phyloP scores from a whole-genome alignment of 208 protist genomes.

The Eutreptiella sp. region DNA sequence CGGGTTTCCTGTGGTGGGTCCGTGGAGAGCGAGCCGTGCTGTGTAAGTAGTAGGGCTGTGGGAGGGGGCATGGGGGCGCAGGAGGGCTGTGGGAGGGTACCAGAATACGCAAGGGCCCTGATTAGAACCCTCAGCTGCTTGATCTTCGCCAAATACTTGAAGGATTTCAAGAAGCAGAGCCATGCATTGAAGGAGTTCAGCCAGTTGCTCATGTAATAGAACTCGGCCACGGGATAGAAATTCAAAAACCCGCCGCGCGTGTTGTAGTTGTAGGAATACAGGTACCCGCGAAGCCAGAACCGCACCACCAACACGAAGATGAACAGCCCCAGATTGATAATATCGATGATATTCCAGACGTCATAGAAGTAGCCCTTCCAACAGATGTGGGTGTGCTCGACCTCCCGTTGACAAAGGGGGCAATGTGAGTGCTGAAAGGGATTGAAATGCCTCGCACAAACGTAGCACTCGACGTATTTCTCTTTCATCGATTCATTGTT shows the following conservation, averaged over 20 bases:
- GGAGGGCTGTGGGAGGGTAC: too few relatives aligned
- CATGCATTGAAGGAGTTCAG: constrained; percentile 5
- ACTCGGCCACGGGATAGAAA: constrained; percentile 12
- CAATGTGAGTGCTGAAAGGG: neutral
- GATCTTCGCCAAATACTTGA: constrained; percentile 13
- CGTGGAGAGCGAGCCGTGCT: too few relatives aligned
- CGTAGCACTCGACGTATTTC: too few relatives aligned
- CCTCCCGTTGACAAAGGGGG: constrained; percentile 11
- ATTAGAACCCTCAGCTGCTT: neutral
- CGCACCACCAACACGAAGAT: constrained; percentile 10
- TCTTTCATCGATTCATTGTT: too few relatives aligned
- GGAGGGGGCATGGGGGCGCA: too few relatives aligned
- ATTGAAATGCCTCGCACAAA: constrained; percentile 4
- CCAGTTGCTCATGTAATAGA: neutral
- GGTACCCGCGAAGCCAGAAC: constrained; percentile 10
- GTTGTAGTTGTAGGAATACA: neutral
- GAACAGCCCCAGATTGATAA: constrained; percentile 8
- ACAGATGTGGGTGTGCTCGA: constrained; percentile 6
- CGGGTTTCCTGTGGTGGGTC: too few relatives aligned
- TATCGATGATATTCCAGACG: constrained; percentile 19
- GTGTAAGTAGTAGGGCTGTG: too few relatives aligned
- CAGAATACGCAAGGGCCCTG: too few relatives aligned
- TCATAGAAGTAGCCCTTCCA: constrained; percentile 22
- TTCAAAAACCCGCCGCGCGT: constrained; percentile 3
- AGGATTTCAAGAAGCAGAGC: constrained; percentile 22